Conservation (phyloP, 768 basidiomycete species). For the Phaeotremella skinneri region DNA sequence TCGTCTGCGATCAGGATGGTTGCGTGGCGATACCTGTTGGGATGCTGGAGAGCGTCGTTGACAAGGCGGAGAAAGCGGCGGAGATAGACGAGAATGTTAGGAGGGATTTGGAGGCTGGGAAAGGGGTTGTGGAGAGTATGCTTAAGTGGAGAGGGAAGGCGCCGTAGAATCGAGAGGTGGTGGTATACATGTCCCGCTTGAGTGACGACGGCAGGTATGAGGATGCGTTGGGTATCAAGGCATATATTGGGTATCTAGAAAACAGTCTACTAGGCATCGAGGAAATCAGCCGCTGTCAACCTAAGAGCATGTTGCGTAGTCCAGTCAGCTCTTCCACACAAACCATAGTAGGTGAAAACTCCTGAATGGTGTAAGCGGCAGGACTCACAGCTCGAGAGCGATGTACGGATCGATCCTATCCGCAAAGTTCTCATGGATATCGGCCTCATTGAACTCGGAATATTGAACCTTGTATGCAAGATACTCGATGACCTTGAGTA, state of each 20-base stretch:
- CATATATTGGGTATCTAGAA: background rate
- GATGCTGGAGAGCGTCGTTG: conserved; percentile 60
- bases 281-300: conserved; percentile 39
- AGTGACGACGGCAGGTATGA: conserved; percentile 9
- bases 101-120: conserved; percentile 71
- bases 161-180: background rate
- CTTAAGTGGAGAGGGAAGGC: conserved; percentile 65
- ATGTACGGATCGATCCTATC: conserved; percentile 84
- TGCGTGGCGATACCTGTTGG: conserved; percentile 73
- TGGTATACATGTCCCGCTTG: background rate
- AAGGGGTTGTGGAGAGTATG: conserved; percentile 74
- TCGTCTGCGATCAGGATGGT: conserved; percentile 84
- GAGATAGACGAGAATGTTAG: conserved; percentile 70
- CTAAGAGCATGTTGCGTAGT: conserved; percentile 6
- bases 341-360: background rate
- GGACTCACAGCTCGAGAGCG: conserved; percentile 78
- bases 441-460: conserved; percentile 65
- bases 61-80: conserved; percentile 61
- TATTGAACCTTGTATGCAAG: conserved; percentile 81
- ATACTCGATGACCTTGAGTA: conserved; percentile 86
- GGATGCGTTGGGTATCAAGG: background rate
- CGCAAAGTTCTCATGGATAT: conserved; percentile 78
- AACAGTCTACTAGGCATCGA: conserved; percentile 21
- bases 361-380: conserved; percentile 49
- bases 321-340: background rate